These are phyloP conservation scores for Saccharomycodes ludwigii DNA, from an alignment of 805 yeast species.

Conservation along the genomic window DNA sequence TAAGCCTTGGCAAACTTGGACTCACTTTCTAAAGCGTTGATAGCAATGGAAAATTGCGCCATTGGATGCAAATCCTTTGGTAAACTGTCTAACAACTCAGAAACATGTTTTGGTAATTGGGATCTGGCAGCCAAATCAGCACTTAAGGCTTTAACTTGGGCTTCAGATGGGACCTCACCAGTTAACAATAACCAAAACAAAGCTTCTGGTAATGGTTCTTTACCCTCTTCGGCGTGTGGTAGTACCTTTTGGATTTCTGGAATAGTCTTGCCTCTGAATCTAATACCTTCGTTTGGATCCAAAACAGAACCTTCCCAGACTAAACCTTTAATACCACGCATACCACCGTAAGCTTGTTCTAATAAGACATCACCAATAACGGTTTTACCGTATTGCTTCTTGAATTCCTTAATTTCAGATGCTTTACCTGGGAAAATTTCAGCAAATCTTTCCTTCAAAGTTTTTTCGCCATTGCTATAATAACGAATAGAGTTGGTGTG, in stretches of 20 bases:
- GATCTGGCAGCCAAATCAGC: constrained; percentile 73
- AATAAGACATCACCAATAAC: constrained; percentile 61
- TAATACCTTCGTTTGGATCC: constrained; percentile 77
- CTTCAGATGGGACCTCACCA: constrained; percentile 68
- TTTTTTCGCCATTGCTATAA: constrained; percentile 25
- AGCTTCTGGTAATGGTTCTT: constrained; percentile 68
- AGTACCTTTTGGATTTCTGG: constrained; percentile 64
- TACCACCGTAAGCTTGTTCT: constrained; percentile 84
- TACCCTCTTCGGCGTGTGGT: constrained; percentile 64
- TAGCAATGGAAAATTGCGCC: constrained; percentile 82
- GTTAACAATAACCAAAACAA: constrained; percentile 73
- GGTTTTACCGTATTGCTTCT: constrained; percentile 75
- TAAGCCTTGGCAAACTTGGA: constrained; percentile 78
- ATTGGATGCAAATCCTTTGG: constrained; percentile 76
- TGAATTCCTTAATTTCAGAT: constrained; percentile 73
- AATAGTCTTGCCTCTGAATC: constrained; percentile 75
- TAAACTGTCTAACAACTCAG: constrained; percentile 56
- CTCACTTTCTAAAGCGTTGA: constrained; percentile 71
- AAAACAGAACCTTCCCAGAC: constrained; percentile 85
- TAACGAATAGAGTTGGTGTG: not conserved
- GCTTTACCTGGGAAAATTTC: constrained; percentile 85
- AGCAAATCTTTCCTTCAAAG: constrained; percentile 89
- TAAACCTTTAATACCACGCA: constrained; percentile 77
- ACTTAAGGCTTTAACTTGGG: constrained; percentile 58
- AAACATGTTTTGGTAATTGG: constrained; percentile 66